Base-by-base conservation (phyloP, 2,329 filamentous ascomycete species). In the Alternaria arbusti region DNA sequence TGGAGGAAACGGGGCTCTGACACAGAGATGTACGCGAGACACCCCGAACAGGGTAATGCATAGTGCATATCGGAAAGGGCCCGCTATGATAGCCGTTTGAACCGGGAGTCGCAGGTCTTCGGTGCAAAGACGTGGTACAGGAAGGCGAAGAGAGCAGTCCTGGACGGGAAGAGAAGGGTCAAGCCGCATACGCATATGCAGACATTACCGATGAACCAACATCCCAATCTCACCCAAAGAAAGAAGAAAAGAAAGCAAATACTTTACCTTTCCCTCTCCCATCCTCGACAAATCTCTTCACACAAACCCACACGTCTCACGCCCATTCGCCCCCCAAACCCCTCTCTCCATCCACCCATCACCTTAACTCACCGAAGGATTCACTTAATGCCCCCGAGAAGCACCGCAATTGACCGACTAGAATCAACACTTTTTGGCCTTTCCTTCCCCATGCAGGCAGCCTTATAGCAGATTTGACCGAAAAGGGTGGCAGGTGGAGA, bases 401-500 rank as follows among this genome's bases (percentile, higher is more conserved):
- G 49, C 59, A 62, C 54, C 59, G 59, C 51, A 62, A 43, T 62
- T 62, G 59, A 62, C 59, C 59, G 59, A 62, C 59, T 54, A 62
- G 55, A 62, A 62, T 62, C 59, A 49, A 62, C 59, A 59, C 59
- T 43, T 59, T 54, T 62, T 17, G 22, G 15, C 23, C 6, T 59
- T 40, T 57, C 47, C 55, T 62, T 62, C 59, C 59, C 40, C 17
- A 59, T 58, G 23, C 47, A 58, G 59, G 36, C 36, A 40, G 36
- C 36, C 36, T 36, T 36, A 40, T 40, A 40, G 36, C 43, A 40
- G 11, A 28, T 47, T 59, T 43, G 49, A 28, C 43, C 25, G 40
- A 47, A 54, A 54, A 52, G 40, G 36, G 36, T 50, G 43, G 43
- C 50, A 47, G 32, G 28, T 36, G 36, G 36, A 40, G 36, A 40